A percentile compares a stretch with the other conserved stretches of the same genome.
These are phyloP conservation scores for Spinacia oleracea DNA, from an alignment of 179 eudicot species.

Conservation along the genomic window DNA sequence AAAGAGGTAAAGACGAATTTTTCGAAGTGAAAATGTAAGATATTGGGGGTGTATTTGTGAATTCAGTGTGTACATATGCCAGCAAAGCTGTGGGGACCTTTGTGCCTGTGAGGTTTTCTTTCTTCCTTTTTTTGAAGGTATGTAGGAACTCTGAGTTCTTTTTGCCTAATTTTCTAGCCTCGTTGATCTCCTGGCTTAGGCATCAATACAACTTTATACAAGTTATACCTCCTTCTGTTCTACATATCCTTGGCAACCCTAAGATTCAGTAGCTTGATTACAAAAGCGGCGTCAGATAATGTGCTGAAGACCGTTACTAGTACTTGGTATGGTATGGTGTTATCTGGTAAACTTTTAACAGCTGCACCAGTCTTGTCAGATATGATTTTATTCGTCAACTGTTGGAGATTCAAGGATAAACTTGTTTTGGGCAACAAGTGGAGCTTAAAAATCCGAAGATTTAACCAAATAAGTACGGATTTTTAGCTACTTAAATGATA, in stretches of 20 bases:
- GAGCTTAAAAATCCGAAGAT: background rate
- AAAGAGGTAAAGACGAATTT: background rate
- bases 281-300: background rate
- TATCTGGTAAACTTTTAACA: too few species aligned
- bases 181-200: background rate
- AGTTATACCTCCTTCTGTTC: background rate
- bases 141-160: background rate
- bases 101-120: background rate
- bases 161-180: background rate
- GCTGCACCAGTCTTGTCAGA: background rate
- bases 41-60: background rate
- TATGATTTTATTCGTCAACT: background rate
- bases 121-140: background rate
- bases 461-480: background rate
- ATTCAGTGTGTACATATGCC: background rate
- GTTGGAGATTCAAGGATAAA: background rate
- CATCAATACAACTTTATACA: background rate
- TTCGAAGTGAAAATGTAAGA: background rate
- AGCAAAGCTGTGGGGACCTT: background rate
- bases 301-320: background rate
- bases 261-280: background rate
- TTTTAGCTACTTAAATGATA: background rate
- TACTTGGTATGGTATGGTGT: background rate
- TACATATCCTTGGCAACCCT: background rate
- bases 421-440: background rate